Conservation (phyloP, 2,329 filamentous ascomycete genomes). For the Fusarium lateritium region DNA sequence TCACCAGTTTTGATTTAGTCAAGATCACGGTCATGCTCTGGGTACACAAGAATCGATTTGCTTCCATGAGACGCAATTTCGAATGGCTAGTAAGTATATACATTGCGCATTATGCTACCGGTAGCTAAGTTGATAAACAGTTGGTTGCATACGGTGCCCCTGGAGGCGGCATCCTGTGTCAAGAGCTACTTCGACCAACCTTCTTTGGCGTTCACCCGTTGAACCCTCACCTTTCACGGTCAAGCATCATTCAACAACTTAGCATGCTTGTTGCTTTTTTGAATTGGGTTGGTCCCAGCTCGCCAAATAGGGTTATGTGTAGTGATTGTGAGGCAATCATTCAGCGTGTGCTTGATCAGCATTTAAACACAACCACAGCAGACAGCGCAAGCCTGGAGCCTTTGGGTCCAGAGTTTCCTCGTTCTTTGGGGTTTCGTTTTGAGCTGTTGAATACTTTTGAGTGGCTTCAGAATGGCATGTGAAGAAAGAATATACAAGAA, state of each 20-base stretch:
- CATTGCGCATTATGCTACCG: neutral
- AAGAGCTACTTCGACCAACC: conserved; percentile 63
- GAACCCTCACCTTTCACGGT: conserved; percentile 58
- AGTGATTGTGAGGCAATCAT: conserved; percentile 62
- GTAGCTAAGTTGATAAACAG: conserved; percentile 45
- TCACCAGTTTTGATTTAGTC: conserved; percentile 64
- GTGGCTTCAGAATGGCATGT: conserved; percentile 20
- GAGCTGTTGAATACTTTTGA: conserved; percentile 64
- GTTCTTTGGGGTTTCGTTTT: conserved; percentile 58
- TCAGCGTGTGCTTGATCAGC: conserved; percentile 64
- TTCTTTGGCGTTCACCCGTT: conserved; percentile 52
- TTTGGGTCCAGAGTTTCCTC: conserved; percentile 53
- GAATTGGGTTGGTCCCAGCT: conserved; percentile 64
- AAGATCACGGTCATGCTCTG: conserved; percentile 62
- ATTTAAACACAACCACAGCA: conserved; percentile 57
- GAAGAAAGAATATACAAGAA: no score
- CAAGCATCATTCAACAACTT: conserved; percentile 66
- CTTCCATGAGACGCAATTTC: conserved; percentile 59
- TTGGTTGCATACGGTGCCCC: conserved; percentile 67
- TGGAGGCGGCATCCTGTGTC: conserved; percentile 64
- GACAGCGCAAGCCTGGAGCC: conserved; percentile 32
- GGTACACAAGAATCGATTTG: conserved; percentile 64
- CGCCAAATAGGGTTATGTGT: conserved; percentile 64
- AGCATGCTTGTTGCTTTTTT: conserved; percentile 66
- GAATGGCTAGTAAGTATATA: conserved; percentile 63